Conservation (phyloP, 768 basidiomycete species). For the Podaxis carcinomalis region DNA sequence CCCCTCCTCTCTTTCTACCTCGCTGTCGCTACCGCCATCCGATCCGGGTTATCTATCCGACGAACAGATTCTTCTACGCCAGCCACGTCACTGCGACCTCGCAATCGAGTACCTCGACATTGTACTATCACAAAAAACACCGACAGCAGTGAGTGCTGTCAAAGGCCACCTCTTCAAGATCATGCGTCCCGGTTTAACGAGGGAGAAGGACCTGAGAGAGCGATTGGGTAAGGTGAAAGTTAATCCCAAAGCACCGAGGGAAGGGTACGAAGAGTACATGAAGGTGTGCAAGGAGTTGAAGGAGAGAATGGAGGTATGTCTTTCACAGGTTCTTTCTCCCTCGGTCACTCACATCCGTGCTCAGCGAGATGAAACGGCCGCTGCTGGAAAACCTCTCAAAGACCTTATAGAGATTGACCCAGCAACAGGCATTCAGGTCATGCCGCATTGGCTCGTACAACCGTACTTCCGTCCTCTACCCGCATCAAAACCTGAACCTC, state of each 20-base stretch:
- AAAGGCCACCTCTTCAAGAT: slow-evolving; percentile 95
- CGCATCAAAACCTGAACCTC: neutral
- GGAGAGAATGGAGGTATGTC: slow-evolving; percentile 40
- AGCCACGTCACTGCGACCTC: slow-evolving; percentile 59
- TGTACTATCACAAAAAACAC: slow-evolving; percentile 64
- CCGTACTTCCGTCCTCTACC: slow-evolving; percentile 54
- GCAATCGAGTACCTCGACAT: slow-evolving; percentile 87
- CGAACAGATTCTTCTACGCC: slow-evolving; percentile 33
- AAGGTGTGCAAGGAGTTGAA: slow-evolving; percentile 45
- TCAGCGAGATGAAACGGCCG: slow-evolving; percentile 43
- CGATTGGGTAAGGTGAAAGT: slow-evolving; percentile 51
- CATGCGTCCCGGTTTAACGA: slow-evolving; percentile 68
- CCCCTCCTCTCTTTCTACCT: slow-evolving; percentile 10
- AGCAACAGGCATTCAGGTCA: slow-evolving; percentile 30
- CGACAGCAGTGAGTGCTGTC: slow-evolving; percentile 68
- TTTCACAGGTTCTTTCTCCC: neutral
- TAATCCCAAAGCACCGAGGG: slow-evolving; percentile 15
- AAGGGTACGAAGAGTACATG: slow-evolving; percentile 9
- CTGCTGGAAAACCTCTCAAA: slow-evolving; percentile 20
- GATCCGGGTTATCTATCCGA: slow-evolving; percentile 22
- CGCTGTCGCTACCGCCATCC: neutral
- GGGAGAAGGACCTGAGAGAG: slow-evolving; percentile 70
- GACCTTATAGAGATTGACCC: slow-evolving; percentile 29
- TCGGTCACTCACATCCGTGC: neutral
- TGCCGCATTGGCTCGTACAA: slow-evolving; percentile 52